A percentile compares a stretch with the other conserved stretches of the same genome.
Evolutionary conservation across 345 rosid genomes (phyloP).

Genomic region (Eucalyptus erythrocorys): DNA sequence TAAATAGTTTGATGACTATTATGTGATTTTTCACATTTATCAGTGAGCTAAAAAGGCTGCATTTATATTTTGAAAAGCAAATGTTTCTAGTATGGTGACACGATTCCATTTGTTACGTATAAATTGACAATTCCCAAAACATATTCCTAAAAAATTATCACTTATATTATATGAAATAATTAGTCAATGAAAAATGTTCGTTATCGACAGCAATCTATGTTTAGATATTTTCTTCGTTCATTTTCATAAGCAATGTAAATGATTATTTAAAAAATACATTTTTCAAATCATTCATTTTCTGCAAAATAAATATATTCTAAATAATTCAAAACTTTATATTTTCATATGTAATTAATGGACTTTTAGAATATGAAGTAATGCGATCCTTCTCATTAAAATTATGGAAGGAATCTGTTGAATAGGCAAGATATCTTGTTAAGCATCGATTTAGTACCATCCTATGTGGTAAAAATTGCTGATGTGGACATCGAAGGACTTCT

Average conservation of each 20-base stretch:
- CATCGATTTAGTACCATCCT: too few species aligned
- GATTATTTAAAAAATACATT: accelerated
- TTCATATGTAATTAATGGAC: background rate
- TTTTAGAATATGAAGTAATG: background rate
- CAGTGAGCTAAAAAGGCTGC: background rate
- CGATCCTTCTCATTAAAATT: background rate
- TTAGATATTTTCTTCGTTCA: too few species aligned
- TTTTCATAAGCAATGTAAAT: background rate
- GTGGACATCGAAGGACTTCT: background rate
- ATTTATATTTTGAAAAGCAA: background rate
- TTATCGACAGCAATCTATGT: too few species aligned
- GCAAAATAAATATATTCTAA: accelerated
- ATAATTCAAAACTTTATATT: accelerated
- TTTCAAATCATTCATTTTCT: too few species aligned
- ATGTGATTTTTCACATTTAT: background rate
- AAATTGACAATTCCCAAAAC: too few species aligned
- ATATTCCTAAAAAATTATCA: too few species aligned
- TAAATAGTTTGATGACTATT: background rate
- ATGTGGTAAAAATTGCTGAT: background rate
- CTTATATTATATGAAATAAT: too few species aligned
- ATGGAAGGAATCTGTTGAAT: background rate
- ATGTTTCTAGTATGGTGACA: background rate
- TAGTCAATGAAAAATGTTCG: accelerated
- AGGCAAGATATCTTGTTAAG: background rate
- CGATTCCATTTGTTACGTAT: background rate